Base-by-base conservation (phyloP, 441 rosid genomes). In the Syzygium syzygioides region DNA sequence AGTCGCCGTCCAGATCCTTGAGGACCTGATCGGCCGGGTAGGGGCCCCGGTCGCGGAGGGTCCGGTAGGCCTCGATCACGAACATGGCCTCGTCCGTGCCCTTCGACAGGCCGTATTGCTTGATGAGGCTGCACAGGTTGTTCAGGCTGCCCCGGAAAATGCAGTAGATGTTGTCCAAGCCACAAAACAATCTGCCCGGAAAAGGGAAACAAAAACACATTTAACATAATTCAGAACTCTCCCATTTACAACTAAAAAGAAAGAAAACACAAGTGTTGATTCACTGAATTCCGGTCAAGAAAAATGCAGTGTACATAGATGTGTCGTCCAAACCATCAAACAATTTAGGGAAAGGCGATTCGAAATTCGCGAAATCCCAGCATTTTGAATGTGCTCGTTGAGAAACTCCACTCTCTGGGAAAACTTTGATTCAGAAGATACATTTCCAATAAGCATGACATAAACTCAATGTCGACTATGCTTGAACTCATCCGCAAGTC, bases 21-120 rank as follows among this genome's bases (percentile, higher is more conserved):
- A 95, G 91, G 89, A 95, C 97, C 89, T 95, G 94, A 90, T 95
- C 97, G 6, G 94, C 92, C 25, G 96, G 97, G 48, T 95, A 94
- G 0, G 97, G 96, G 19, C 95, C 97, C 54, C 96, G 93, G 91
- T 95, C 97, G 57, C 96, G 92, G 32, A 94, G 80, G 15, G 92
- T 91, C 89, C 93, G 93, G 91, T 94, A 94, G 48, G 95, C 96
- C 71, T 94, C 95, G 53, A 95, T 90, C 90, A 95, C 91, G 59
- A 93, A 90, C 94, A 91, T 91, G 83, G 95, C 93, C 66, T 94
- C 95, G 32, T 92, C 89, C 7, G 95, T 87, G 62, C 87, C 87
- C 87, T 93, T 95, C 64, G 90, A 85, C 1, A 95, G 89, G 41
- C 96, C 96, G 50, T 95, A 94, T 34, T 95, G 94, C 45, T 92